Evolutionary conservation across 108 stramenopile genomes (phyloP).

Genomic region (Conticribra weissflogii): DNA sequence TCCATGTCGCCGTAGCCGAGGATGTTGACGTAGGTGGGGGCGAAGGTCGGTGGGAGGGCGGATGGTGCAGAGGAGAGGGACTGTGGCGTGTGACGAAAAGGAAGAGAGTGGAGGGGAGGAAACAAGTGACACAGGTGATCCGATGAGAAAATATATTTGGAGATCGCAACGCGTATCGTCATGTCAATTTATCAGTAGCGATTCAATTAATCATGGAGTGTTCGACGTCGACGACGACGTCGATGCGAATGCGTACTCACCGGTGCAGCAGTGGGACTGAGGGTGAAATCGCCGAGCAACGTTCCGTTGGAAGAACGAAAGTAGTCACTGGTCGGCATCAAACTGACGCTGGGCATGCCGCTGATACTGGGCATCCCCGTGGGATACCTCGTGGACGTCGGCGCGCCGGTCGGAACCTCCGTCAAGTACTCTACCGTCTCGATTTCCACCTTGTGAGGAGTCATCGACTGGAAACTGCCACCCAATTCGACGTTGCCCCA

Average conservation of each 20-base stretch:
- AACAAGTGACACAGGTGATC: neutral
- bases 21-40: constrained; percentile 6
- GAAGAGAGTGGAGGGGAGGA: neutral
- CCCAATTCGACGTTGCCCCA: constrained; percentile 36
- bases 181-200: neutral
- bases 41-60: constrained; percentile 1
- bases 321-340: neutral
- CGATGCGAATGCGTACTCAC: neutral
- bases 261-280: neutral
- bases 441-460: constrained; percentile 25
- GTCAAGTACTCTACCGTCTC: constrained; percentile 28
- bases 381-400: constrained; percentile 1
- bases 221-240: neutral
- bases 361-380: neutral
- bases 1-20: constrained; percentile 25
- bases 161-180: neutral
- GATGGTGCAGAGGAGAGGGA: neutral
- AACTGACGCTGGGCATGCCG: neutral
- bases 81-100: neutral
- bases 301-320: neutral
- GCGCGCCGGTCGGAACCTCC: neutral
- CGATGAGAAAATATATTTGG: neutral
- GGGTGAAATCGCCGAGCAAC: neutral
- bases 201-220: neutral
- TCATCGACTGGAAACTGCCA: constrained; percentile 12